Evolutionary conservation across 2,329 filamentous ascomycete genomes (phyloP), one percentile per base, ranked within the genome.

Genomic region (Penicillium occitanis): DNA sequence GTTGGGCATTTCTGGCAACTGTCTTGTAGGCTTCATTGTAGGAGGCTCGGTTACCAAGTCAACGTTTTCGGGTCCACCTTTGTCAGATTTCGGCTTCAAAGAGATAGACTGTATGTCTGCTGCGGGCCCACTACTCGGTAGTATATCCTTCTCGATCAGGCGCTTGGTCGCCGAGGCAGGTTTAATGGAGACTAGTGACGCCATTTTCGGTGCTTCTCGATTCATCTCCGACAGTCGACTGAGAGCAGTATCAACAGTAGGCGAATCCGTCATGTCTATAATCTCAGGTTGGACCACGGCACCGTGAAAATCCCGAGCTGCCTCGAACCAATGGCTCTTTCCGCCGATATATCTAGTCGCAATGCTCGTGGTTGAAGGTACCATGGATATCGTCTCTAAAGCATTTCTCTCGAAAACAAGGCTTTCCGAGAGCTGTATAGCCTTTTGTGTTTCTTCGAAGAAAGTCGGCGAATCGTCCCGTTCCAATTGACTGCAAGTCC

Each of bases 401-500:
- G n/a, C n/a, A 8, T 11, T 35, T 2, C 51, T 42, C 10, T 22
- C 40, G 7, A 33, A 42, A 17, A 19, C 10, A n/a, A 48, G n/a
- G 19, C 63, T 71, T 67, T 76, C 76, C 11, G 74, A 79, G 69
- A 69, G 74, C 60, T 63, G 66, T 62, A 74, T 71, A 63, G 72
- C 77, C 66, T 70, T 68, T 65, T 77, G 73, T 55, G 71, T 73
- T 55, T 76, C 73, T 66, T 67, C 70, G 44, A 74, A 66, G 28
- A 88, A 84, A 0, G 85, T 85, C 0, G 90, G 90, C 0, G 90
- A 91, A 42, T 92, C 87, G 65, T 92, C 90, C 64, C 85, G 81
- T 14, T 89, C 90, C 28, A 96, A 79, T 75, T 96, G 92, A 75
- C 92, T 96, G 1, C 90, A 93, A 0, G 92, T 95, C 0, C 92